Evolutionary conservation across 139 green algal species (phyloP).

Genomic region (Chloropicon primus): DNA sequence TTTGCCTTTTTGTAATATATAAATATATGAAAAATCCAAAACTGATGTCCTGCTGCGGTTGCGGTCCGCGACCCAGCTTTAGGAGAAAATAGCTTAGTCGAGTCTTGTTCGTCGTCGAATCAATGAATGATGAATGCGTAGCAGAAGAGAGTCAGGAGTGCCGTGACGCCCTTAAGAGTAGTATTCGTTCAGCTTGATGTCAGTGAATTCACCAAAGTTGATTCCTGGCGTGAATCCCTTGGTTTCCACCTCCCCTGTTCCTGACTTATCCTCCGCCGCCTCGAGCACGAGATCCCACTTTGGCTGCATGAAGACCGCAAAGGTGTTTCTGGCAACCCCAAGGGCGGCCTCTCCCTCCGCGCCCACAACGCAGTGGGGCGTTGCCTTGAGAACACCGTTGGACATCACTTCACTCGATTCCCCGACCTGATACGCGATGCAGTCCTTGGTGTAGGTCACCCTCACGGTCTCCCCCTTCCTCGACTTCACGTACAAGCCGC

Average conservation of each 20-base stretch:
- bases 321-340: slow-evolving; percentile 39
- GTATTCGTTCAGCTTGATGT: slow-evolving; percentile 34
- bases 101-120: no score
- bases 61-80: no score
- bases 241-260: neutral
- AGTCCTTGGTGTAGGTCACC: slow-evolving; percentile 33
- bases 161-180: slow-evolving; percentile 30
- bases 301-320: slow-evolving; percentile 76
- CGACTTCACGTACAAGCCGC: slow-evolving; percentile 43
- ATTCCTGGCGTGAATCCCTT: slow-evolving; percentile 17
- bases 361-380: slow-evolving; percentile 53
- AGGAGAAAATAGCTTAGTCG: no score
- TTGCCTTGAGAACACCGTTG: slow-evolving; percentile 48
- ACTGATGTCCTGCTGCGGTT: no score
- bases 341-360: slow-evolving; percentile 10
- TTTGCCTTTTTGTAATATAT: no score
- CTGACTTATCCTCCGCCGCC: slow-evolving; percentile 21
- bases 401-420: slow-evolving; percentile 21
- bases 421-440: slow-evolving; percentile 55
- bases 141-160: no score
- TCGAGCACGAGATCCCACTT: slow-evolving; percentile 17
- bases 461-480: slow-evolving; percentile 23
- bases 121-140: no score
- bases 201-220: slow-evolving; percentile 52
- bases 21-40: no score